Evolutionary conservation across 2,329 filamentous ascomycete genomes (phyloP), one percentile per base, ranked within the genome.

Genomic region (Xylaria sp.): DNA sequence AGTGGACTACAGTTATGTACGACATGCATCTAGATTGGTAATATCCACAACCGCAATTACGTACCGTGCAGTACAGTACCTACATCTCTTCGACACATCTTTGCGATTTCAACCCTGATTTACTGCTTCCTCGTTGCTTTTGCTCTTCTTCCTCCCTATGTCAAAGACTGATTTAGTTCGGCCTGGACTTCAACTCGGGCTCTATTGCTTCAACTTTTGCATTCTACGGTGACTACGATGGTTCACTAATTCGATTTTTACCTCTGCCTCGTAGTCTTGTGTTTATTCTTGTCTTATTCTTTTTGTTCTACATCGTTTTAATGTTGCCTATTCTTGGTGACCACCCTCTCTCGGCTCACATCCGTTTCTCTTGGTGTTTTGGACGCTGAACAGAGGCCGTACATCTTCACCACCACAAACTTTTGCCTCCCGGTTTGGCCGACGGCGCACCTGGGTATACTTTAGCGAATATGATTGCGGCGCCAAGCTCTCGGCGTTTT

Each of bases 401-500:
- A 57, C 34, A 46, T 48, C 2, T 48, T 3, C 39, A 25, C 15
- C 28, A 13, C 48, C n/a, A 41, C 55, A n/a, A n/a, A 6, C 34
- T 52, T n/a, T 41, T 15, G 10, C n/a, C 44, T 41, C 23, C 37
- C 46, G 1, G 44, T 2, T 56, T 48, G 46, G 20, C 46, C 46
- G 25, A 56, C 20, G 51, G 28, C 39, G n/a, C 15, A 39, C 37
- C 37, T 32, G 1, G 23, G 25, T 20, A 23, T 28, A 41, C 32
- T 52, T 50, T 32, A 34, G 34, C 51, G 25, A 71, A 55, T 34
- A 80, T 80, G 78, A 76, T 80, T 64, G 71, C 72, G 10, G 60
- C 75, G 62, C 78, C 77, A 9, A 74, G 66, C 55, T 78, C 77
- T 25, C 76, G 78, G 50, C 76, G 77, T 9, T 63, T 76, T 39